Evolutionary conservation across 2,329 filamentous ascomycete genomes (phyloP).

Genomic region (Pseudogymnoascus sp.): DNA sequence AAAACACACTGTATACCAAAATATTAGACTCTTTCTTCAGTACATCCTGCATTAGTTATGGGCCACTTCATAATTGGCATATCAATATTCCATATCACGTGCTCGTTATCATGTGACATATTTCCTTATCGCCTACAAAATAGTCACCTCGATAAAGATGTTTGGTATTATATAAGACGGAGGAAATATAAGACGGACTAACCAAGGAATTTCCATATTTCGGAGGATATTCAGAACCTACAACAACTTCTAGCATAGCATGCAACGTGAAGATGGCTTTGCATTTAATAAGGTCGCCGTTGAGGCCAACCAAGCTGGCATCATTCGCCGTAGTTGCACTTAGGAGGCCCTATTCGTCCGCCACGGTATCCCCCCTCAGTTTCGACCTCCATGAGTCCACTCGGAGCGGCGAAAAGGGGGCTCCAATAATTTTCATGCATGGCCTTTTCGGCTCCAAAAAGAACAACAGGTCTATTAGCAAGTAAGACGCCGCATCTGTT

Average conservation of each 20-base stretch:
- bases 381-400: constrained; percentile 62
- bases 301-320: neutral
- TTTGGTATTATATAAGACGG: neutral
- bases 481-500: constrained; percentile 50
- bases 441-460: constrained; percentile 92
- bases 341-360: neutral
- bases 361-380: constrained; percentile 36
- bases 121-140: neutral
- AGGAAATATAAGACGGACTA: neutral
- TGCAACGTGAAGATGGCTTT: neutral
- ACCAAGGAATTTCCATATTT: neutral
- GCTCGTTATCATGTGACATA: neutral
- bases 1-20: neutral
- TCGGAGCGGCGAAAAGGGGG: constrained; percentile 33
- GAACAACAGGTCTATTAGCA: constrained; percentile 92
- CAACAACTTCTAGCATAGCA: neutral
- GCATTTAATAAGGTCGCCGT: neutral
- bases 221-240: neutral
- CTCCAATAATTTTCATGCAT: constrained; percentile 80
- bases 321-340: constrained; percentile 1
- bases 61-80: neutral
- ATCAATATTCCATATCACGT: neutral
- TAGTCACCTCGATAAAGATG: neutral
- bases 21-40: neutral
- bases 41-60: neutral